Base-by-base conservation (phyloP, 163 green algal genomes). In the Coccomyxa subellipsoidea region DNA sequence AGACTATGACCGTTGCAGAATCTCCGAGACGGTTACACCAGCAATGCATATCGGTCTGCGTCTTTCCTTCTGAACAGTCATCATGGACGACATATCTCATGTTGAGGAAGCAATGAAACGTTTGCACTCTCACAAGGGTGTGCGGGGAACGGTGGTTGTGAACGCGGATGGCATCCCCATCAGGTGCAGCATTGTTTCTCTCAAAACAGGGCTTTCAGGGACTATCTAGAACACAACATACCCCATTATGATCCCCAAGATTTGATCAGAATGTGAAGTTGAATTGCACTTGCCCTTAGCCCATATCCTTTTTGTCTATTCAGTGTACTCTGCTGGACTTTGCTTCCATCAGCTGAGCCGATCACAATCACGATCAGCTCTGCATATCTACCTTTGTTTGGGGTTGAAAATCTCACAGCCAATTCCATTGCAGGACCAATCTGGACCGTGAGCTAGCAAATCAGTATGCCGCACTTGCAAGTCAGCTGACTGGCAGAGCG, bases 121-220 rank as follows among this genome's bases (percentile, higher is more conserved):
- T 1, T 82, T 93, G 36, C 77, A 82, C 25, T 85, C 80, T 4
- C 81, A 92, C 54, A 89, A 87, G 69, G 90, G 88, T 35, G 84
- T 93, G 23, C n/a, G 83, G 36, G 90, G 90, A 38, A 78, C 90
- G 7, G 70, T 90, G 15, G 85, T 94, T 40, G 69, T 88, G 36
- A 93, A 89, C 71, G 83, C 39, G 37, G 90, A 94, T 53, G 88
- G 89, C 75, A 87, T 93, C 47, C 84, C 89, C 40, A 91, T 94
- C 81, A 81, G 70, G 80, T 83, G 6, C 39, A 81, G 7, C n/a
- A 27, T 31, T 27, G 23, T 18, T 54, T 10, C 47, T 12, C 47
- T 59, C 47, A 27, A 12, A 59, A 18, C 3, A 27, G 47, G n/a
- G n/a, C n/a, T n/a, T n/a, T n/a, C n/a, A n/a, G n/a, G n/a, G n/a